Conservation (phyloP, 352 stramenopile species). For the Stephanocyclus meneghinianus region DNA sequence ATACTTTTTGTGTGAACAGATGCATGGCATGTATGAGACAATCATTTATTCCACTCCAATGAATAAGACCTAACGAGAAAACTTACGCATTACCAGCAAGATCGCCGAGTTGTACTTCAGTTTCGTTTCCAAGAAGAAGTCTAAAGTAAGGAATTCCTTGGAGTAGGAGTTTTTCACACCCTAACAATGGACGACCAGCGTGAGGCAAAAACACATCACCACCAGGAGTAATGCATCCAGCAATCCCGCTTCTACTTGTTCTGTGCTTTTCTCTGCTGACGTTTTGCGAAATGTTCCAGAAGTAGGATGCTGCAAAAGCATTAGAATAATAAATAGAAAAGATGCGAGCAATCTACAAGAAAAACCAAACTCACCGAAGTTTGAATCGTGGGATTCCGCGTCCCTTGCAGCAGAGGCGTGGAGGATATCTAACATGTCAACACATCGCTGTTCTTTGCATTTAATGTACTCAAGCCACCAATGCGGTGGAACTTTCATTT, state of each 20-base stretch:
- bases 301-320: constrained; percentile 40
- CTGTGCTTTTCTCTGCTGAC: constrained; percentile 60
- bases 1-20: constrained; percentile 31
- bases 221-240: constrained; percentile 69
- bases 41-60: background rate
- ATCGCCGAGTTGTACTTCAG: constrained; percentile 77
- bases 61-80: no score
- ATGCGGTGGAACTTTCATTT: constrained; percentile 58
- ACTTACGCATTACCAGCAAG: constrained; percentile 71
- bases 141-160: constrained; percentile 80
- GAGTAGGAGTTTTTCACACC: constrained; percentile 60
- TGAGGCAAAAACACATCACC: constrained; percentile 75
- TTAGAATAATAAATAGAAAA: background rate
- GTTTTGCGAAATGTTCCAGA: constrained; percentile 81
- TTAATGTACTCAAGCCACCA: constrained; percentile 69
- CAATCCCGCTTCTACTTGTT: constrained; percentile 52
- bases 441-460: constrained; percentile 35
- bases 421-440: constrained; percentile 68
- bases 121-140: constrained; percentile 71
- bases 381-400: constrained; percentile 63
- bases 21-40: background rate
- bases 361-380: constrained; percentile 20
- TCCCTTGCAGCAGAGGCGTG: constrained; percentile 54
- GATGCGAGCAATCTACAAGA: background rate
- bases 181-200: constrained; percentile 63